A percentile compares a stretch with the other conserved stretches of the same genome.
phyloP scores from a whole-genome alignment of 495 filamentous ascomycete genomes.

The Xylaria acuta region DNA sequence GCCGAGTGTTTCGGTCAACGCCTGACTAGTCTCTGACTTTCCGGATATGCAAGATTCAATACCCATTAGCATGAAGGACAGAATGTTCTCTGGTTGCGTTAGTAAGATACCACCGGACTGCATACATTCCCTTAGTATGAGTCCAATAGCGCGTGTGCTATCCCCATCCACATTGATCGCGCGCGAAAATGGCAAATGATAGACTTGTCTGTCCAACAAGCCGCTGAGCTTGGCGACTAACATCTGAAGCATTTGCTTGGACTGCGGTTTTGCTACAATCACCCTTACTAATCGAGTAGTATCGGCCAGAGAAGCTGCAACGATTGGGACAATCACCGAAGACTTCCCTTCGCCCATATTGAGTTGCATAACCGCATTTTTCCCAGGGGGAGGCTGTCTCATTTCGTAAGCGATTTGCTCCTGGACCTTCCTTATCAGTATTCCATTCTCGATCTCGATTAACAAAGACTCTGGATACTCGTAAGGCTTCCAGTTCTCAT shows the following conservation, averaged over 20 bases:
- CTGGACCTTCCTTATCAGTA: constrained; percentile 59
- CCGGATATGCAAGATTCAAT: constrained; percentile 33
- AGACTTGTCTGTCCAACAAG: constrained; percentile 51
- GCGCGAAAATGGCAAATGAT: constrained; percentile 60
- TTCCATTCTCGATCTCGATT: constrained; percentile 61
- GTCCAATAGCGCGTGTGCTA: constrained; percentile 37
- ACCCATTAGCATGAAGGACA: constrained; percentile 61
- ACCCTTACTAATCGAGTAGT: constrained; percentile 51
- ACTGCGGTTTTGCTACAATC: constrained; percentile 57
- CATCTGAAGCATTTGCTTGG: constrained; percentile 58
- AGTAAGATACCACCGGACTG: constrained; percentile 51
- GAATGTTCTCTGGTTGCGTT: constrained; percentile 57
- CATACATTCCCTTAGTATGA: constrained; percentile 46
- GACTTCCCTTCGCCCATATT: constrained; percentile 61
- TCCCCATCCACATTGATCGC: constrained; percentile 42
- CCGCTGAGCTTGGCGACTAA: constrained; percentile 55
- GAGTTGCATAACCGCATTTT: constrained; percentile 63
- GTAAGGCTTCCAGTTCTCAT: constrained; percentile 57
- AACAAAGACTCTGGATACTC: constrained; percentile 62
- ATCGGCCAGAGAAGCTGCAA: constrained; percentile 56
- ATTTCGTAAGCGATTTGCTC: constrained; percentile 60
- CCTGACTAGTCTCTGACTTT: constrained; percentile 28
- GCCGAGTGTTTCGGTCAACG: constrained; percentile 47
- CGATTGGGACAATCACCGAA: constrained; percentile 63
- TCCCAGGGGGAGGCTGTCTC: constrained; percentile 53